These are phyloP conservation scores for Vaccinium vitisidaea DNA, from an alignment of 148 eudicot species.

Conservation along the genomic window DNA sequence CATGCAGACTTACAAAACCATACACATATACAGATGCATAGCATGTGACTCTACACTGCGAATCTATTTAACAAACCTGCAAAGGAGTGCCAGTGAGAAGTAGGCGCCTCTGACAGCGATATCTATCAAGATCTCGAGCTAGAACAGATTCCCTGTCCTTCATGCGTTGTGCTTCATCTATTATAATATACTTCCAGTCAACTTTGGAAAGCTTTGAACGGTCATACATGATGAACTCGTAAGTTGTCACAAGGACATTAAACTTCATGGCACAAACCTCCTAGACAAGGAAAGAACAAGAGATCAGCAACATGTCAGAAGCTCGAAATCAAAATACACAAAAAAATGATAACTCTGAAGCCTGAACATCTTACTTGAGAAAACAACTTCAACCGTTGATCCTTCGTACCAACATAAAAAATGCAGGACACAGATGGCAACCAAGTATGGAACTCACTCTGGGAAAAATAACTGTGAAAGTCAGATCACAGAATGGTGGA, in stretches of 20 bases:
- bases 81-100: conserved; percentile 96
- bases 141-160: conserved; percentile 98
- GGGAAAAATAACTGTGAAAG: conserved; percentile 21
- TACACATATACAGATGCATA: neutral
- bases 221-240: conserved; percentile 96
- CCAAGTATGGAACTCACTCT: conserved; percentile 96
- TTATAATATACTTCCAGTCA: conserved; percentile 94
- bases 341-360: neutral
- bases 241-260: conserved; percentile 97
- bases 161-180: conserved; percentile 99
- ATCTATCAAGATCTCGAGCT: conserved; percentile 95
- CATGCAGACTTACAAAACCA: neutral
- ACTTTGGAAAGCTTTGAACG: conserved; percentile 90
- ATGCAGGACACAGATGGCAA: conserved; percentile 92
- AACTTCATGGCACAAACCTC: conserved; percentile 94
- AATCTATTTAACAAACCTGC: conserved; percentile 51
- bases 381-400: conserved; percentile 84
- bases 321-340: neutral
- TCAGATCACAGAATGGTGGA: conserved; percentile 12
- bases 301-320: conserved; percentile 16
- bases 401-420: conserved; percentile 89
- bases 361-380: conserved; percentile 64
- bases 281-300: conserved; percentile 32
- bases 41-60: neutral
- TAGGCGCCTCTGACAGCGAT: conserved; percentile 97